Base-by-base conservation (phyloP, 176 grass and related monocot genomes). In the Lolium perenne region DNA sequence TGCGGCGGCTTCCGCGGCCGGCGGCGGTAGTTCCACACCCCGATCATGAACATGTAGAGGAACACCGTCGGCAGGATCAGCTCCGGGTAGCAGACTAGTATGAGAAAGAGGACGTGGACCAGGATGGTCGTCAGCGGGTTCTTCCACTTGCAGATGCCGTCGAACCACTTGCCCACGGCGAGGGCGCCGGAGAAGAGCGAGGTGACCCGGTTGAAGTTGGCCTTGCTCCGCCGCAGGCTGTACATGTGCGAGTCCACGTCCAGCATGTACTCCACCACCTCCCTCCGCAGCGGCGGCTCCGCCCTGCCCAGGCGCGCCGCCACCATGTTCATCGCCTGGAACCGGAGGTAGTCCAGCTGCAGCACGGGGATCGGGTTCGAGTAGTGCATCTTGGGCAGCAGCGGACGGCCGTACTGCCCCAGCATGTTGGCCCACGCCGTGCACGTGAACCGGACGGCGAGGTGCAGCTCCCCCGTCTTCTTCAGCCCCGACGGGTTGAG, bases 241-340 rank as follows among this genome's bases (percentile, higher is more conserved):
- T 89, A 94, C 95, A 94, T 92, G 86, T 94, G 84, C 0, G 84
- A 87, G 86, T 92, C 88, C 4, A 94, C 95, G 76, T 97, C 95
- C 1, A 97, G 90, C 82, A 97, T 88, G 90, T 97, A 97, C 82
- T 97, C 95, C 13, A 97, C 95, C 11, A 97, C 95, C 86, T 97
- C 95, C 0, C 91, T 53, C 0, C 55, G 81, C 1, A 97, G 87
- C 43, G 95, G 95, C 8, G 92, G 92, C 78, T 97, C 88, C 0
- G 95, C 80, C n/a, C 82, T 73, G 0, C 47, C 48, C 0, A 97
- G 90, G 0, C 92, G 69, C 7, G 49, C 3, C 38, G 90, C 93
- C 66, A 94, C 92, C 57, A 91, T 80, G 51, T 84, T 56, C 87
- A 97, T 90, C 4, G 95, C 95, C 43, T 89, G 86, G 64, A 69